Base-by-base conservation (phyloP, 495 filamentous ascomycete species). In the Penicillium diatomitis region DNA sequence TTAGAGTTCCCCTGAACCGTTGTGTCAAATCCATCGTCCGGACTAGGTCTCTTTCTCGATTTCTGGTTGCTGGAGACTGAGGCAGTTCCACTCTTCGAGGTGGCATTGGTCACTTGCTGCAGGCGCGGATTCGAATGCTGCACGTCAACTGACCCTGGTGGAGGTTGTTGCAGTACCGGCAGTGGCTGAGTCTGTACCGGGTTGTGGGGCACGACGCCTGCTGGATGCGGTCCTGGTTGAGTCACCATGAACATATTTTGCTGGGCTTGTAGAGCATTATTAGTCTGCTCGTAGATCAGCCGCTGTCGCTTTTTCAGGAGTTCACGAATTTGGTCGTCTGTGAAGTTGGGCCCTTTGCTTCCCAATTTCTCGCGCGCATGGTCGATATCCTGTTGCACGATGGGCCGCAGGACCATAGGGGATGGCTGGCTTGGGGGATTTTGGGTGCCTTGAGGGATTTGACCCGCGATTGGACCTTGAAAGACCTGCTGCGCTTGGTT, bases 1-100 rank as follows among this genome's bases (percentile, higher is more conserved):
- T 51, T 54, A 46, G 73, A 51, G 46, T 73, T 74, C 29, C 71
- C 71, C 2, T 20, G 20, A 28, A 73, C 66, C 50, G 38, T 46
- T 9, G 20, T 39, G 3, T 86, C 85, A 10, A 71, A 62, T 6
- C 74, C 58, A 57, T 90, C 85, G 48, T 89, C 86, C 37, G 73
- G 74, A 48, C 68, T 77, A 6, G 77, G 58, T 46, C 83, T 77
- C 64, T 87, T 87, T 53, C 71, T 74, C 32, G 61, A 34, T 68
- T 57, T 32, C 55, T 64, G 55, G 62, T 76, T 66, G 6, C 51
- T 46, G 43, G 60, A 20, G 47, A 58, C 33, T 44, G 61, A 32
- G 4, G 45, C 58, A 41, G 67, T 71, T 2, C 53, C 48, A 10
- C 36, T 49, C 43, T 70, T 71, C 2, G 20, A 20, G 20, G 44